These are phyloP conservation scores for Seiridium unicorne DNA, from an alignment of 2,329 filamentous ascomycete genomes.

Conservation along the genomic window DNA sequence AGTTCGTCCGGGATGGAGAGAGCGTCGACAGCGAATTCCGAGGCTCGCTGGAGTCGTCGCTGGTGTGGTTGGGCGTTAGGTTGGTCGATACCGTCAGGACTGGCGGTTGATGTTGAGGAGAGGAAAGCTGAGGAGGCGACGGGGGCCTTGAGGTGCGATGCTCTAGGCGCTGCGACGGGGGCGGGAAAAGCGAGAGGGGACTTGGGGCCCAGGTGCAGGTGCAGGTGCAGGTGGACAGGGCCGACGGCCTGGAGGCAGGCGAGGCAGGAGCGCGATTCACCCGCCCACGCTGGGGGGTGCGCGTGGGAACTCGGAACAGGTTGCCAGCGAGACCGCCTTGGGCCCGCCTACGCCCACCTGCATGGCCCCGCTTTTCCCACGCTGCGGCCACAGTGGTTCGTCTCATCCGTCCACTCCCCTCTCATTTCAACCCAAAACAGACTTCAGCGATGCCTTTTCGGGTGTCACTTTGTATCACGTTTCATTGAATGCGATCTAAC, in stretches of 20 bases:
- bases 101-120: constrained; percentile 8
- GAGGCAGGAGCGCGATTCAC: too few relatives aligned
- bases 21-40: constrained; percentile 8
- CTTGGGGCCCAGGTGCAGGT: background rate
- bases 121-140: background rate
- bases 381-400: too few relatives aligned
- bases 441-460: background rate
- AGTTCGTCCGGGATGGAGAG: background rate
- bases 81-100: background rate
- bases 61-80: constrained; percentile 2
- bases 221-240: background rate
- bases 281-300: too few relatives aligned
- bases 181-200: constrained; percentile 1
- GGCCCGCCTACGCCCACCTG: too few relatives aligned
- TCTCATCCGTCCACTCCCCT: background rate
- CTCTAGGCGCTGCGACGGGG: background rate
- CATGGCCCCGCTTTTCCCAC: too few relatives aligned
- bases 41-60: constrained; percentile 10
- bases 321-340: too few relatives aligned
- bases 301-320: too few relatives aligned
- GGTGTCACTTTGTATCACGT: constrained; percentile 4
- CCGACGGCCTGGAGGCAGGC: too few relatives aligned
- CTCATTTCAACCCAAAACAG: background rate
- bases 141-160: constrained; percentile 1
- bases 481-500: background rate